Percentiles rank a stretch among this genome's conserved stretches.
Evolutionary conservation across 2,329 filamentous ascomycete genomes (phyloP).

Genomic region (Uncinocarpus reesii): DNA sequence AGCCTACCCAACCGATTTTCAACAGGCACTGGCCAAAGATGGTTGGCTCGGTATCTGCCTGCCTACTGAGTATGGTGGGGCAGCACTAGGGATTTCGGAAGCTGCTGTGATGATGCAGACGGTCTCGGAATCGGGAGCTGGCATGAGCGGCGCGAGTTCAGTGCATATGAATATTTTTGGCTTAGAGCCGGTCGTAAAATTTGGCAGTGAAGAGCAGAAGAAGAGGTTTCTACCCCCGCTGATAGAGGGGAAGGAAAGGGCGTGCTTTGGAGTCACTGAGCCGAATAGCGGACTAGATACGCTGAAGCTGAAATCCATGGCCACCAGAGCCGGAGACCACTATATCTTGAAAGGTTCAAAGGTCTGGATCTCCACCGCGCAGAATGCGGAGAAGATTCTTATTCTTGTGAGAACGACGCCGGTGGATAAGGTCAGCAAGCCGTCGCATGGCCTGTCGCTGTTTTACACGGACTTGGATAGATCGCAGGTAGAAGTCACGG

Average conservation of each 20-base stretch:
- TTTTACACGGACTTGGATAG: conserved; percentile 39
- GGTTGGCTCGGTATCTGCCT: conserved; percentile 41
- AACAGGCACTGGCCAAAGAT: conserved; percentile 31
- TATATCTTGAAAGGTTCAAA: conserved; percentile 70
- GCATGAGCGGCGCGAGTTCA: conserved; percentile 35
- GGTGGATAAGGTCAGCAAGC: conserved; percentile 34
- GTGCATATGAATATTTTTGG: conserved; percentile 44
- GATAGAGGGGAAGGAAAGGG: conserved; percentile 70
- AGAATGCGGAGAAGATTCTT: conserved; percentile 37
- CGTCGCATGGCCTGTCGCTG: conserved; percentile 36
- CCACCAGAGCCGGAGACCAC: conserved; percentile 56
- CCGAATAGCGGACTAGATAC: conserved; percentile 89
- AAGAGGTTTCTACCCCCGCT: conserved; percentile 68
- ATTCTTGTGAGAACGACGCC: conserved; percentile 36
- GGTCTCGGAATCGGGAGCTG: conserved; percentile 37
- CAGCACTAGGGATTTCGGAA: conserved; percentile 35
- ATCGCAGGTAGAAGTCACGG: conserved; percentile 30
- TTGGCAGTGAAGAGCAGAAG: conserved; percentile 73
- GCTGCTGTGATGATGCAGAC: conserved; percentile 42
- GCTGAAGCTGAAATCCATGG: conserved; percentile 60
- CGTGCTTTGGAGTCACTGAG: conserved; percentile 82
- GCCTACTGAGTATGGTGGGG: conserved; percentile 35
- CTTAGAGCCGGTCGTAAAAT: conserved; percentile 46
- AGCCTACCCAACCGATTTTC: conserved; percentile 34
- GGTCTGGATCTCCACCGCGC: conserved; percentile 64